Conservation (phyloP, 306 rosid species). For the Biancaea sappan region DNA sequence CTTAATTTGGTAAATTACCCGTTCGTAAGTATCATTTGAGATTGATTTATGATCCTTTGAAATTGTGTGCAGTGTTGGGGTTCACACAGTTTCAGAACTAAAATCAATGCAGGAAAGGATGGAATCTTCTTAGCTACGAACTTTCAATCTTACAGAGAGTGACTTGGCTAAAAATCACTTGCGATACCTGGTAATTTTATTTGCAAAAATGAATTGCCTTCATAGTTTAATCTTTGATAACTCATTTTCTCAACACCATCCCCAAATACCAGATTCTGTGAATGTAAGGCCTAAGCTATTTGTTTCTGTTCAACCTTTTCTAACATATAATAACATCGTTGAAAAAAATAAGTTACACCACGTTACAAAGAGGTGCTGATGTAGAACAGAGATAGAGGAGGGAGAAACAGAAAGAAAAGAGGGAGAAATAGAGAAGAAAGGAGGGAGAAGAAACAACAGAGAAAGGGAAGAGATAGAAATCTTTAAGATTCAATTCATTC, state of each 20-base stretch:
- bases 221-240: too few relatives aligned
- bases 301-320: conserved; percentile 4
- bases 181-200: conserved; percentile 78
- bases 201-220: too few relatives aligned
- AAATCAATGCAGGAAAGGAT: conserved; percentile 59
- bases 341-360: conserved; percentile 10
- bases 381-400: too few relatives aligned
- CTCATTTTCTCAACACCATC: conserved; percentile 12
- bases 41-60: neutral
- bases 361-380: neutral
- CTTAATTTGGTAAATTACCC: neutral
- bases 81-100: conserved; percentile 76
- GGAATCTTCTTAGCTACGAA: conserved; percentile 64
- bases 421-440: too few relatives aligned
- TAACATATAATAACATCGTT: neutral
- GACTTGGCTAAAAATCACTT: conserved; percentile 93
- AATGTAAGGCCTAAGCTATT: neutral
- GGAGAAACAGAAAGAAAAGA: too few relatives aligned
- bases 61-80: conserved; percentile 71
- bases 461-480: too few relatives aligned
- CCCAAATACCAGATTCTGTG: conserved; percentile 1
- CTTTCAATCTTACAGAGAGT: conserved; percentile 69
- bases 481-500: too few relatives aligned
- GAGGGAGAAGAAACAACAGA: too few relatives aligned
- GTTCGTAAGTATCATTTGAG: neutral